These are phyloP conservation scores for Sporothrix humicola DNA, from an alignment of 2,329 filamentous ascomycete species.

Conservation along the genomic window DNA sequence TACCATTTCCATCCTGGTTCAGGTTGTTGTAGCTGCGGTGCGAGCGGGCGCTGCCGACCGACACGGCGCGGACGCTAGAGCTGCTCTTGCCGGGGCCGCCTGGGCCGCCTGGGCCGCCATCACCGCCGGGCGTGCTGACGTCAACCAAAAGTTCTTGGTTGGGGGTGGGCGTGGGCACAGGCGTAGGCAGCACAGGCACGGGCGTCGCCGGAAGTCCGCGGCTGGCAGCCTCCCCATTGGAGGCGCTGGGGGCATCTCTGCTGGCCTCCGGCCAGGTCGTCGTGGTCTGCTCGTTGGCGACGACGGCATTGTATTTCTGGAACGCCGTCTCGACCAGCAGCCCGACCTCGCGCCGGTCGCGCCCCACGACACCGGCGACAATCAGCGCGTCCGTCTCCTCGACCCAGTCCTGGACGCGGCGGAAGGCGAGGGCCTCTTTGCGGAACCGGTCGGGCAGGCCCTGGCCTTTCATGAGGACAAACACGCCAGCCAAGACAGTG, in stretches of 20 bases:
- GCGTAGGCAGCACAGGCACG: not conserved
- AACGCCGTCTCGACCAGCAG: slow-evolving; percentile 51
- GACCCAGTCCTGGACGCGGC: slow-evolving; percentile 58
- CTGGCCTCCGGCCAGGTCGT: not conserved
- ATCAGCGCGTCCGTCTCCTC: slow-evolving; percentile 58
- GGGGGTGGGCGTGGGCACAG: not conserved
- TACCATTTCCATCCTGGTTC: not conserved
- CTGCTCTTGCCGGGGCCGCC: not conserved
- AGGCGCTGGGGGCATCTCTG: not conserved
- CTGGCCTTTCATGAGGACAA: slow-evolving; percentile 61
- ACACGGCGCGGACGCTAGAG: not conserved
- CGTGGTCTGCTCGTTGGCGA: slow-evolving; percentile 34
- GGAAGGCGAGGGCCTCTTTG: slow-evolving; percentile 54
- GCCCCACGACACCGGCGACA: slow-evolving; percentile 50
- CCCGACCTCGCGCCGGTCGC: slow-evolving; percentile 51
- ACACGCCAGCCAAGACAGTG: slow-evolving; percentile 65
- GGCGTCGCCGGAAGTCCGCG: not conserved
- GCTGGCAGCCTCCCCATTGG: not conserved
- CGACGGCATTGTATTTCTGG: slow-evolving; percentile 44
- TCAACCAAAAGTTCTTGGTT: not conserved
- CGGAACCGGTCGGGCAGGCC: slow-evolving; percentile 55
- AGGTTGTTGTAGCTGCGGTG: not conserved
- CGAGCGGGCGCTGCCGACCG: not conserved
- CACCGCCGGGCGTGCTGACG: not conserved
- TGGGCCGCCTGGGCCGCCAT: not conserved